phyloP scores from a whole-genome alignment of 2,329 filamentous ascomycete genomes.

The Stagonosporopsis tanaceti region DNA sequence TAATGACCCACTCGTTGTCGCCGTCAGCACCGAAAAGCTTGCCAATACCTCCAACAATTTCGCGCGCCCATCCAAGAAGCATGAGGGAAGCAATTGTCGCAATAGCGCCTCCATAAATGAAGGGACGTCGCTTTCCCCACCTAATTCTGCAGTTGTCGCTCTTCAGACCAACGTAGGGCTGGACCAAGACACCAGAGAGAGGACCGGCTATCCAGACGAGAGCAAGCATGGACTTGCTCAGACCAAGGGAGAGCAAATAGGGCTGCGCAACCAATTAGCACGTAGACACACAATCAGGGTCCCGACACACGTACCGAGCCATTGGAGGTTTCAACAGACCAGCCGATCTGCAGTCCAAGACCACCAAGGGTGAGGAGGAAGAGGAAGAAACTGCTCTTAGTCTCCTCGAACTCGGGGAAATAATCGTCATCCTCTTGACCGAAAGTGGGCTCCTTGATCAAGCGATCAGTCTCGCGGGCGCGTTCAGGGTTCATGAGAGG shows the following conservation, averaged over 20 bases:
- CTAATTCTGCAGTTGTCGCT: conserved; percentile 59
- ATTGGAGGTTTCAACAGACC: conserved; percentile 94
- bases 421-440: conserved; percentile 53
- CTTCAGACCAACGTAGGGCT: conserved; percentile 63
- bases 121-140: conserved; percentile 61
- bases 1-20: conserved; percentile 70
- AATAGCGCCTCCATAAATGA: conserved; percentile 59
- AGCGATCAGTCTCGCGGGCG: conserved; percentile 43
- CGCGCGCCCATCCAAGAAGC: conserved; percentile 59
- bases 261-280: conserved; percentile 45
- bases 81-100: conserved; percentile 60
- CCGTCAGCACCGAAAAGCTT: conserved; percentile 73
- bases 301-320: conserved; percentile 68
- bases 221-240: conserved; percentile 61
- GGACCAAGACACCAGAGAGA: conserved; percentile 61
- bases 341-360: conserved; percentile 88
- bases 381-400: conserved; percentile 86
- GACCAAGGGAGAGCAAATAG: conserved; percentile 61
- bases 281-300: background rate
- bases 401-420: conserved; percentile 62
- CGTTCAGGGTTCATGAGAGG: conserved; percentile 42
- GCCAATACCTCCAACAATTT: conserved; percentile 70
- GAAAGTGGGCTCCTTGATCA: conserved; percentile 44
- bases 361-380: conserved; percentile 86
- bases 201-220: conserved; percentile 66